Evolutionary conservation across 495 filamentous ascomycete genomes (phyloP).

Genomic region (Hapsidospora chrysogenum): DNA sequence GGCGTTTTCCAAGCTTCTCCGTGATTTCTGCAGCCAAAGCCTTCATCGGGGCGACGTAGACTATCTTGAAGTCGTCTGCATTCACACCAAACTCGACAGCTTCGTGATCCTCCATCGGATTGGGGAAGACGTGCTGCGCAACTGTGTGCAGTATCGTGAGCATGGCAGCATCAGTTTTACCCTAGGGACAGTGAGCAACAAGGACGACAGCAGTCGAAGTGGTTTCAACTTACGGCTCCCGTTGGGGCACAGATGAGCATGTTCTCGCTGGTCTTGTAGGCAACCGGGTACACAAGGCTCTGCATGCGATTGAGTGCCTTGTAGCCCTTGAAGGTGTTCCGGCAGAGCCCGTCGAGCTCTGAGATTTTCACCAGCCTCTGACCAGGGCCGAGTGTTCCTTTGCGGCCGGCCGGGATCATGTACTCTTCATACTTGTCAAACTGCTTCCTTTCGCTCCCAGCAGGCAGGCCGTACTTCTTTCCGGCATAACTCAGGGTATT

Average conservation of each 20-base stretch:
- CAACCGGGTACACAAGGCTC: constrained; percentile 86
- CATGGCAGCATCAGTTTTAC: constrained; percentile 99
- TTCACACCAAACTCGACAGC: constrained; percentile 62
- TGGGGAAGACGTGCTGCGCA: constrained; percentile 65
- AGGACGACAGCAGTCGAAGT: neutral
- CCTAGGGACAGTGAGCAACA: constrained; percentile 11
- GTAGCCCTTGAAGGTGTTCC: constrained; percentile 86
- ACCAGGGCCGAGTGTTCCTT: constrained; percentile 52
- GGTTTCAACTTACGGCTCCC: constrained; percentile 45
- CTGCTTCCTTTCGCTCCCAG: constrained; percentile 39
- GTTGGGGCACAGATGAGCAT: constrained; percentile 98
- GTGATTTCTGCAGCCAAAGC: constrained; percentile 92
- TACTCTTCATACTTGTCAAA: constrained; percentile 72
- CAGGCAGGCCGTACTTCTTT: constrained; percentile 57
- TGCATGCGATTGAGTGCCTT: constrained; percentile 94
- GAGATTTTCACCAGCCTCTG: constrained; percentile 62
- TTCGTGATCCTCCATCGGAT: constrained; percentile 55
- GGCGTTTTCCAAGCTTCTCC: constrained; percentile 81
- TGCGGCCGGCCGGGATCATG: constrained; percentile 61
- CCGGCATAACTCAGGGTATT: constrained; percentile 66
- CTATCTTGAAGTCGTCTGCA: constrained; percentile 86
- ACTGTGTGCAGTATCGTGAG: constrained; percentile 82
- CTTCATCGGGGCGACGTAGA: constrained; percentile 98
- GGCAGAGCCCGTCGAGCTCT: constrained; percentile 78
- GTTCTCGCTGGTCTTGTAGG: constrained; percentile 91